Conservation (phyloP, 352 stramenopile genomes). For the Pythium phragmitis region DNA sequence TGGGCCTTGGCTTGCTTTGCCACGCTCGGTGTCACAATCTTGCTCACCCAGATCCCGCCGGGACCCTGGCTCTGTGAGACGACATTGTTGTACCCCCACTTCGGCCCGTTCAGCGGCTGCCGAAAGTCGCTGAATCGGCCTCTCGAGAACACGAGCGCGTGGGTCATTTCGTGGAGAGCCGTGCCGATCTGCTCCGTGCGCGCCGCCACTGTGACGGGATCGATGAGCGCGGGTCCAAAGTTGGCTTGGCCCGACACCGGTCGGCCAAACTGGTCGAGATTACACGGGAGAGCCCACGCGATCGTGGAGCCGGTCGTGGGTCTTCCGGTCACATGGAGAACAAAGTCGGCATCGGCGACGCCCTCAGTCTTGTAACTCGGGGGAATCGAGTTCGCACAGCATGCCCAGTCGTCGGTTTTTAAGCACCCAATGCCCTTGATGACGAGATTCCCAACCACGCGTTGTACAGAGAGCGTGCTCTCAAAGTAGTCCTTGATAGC, state of each 20-base stretch:
- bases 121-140: constrained; percentile 61
- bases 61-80: constrained; percentile 42
- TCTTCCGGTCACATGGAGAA: constrained; percentile 74
- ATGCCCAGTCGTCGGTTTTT: constrained; percentile 53
- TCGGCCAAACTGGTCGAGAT: constrained; percentile 72
- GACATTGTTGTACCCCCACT: constrained; percentile 69
- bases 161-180: constrained; percentile 79
- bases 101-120: constrained; percentile 51
- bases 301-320: constrained; percentile 70
- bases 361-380: constrained; percentile 44
- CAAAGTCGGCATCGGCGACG: constrained; percentile 67
- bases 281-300: constrained; percentile 79
- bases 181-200: constrained; percentile 68
- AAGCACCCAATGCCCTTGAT: constrained; percentile 53
- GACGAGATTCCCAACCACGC: constrained; percentile 63
- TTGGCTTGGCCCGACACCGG: constrained; percentile 84
- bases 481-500: constrained; percentile 63
- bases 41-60: constrained; percentile 60
- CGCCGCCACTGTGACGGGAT: constrained; percentile 42
- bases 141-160: constrained; percentile 76
- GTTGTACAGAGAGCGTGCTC: constrained; percentile 60
- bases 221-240: constrained; percentile 63
- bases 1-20: constrained; percentile 67
- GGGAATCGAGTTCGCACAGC: constrained; percentile 53
- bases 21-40: constrained; percentile 73